These are phyloP conservation scores for Cladosporium sp. DNA, from an alignment of 2,329 filamentous ascomycete species.

Conservation along the genomic window DNA sequence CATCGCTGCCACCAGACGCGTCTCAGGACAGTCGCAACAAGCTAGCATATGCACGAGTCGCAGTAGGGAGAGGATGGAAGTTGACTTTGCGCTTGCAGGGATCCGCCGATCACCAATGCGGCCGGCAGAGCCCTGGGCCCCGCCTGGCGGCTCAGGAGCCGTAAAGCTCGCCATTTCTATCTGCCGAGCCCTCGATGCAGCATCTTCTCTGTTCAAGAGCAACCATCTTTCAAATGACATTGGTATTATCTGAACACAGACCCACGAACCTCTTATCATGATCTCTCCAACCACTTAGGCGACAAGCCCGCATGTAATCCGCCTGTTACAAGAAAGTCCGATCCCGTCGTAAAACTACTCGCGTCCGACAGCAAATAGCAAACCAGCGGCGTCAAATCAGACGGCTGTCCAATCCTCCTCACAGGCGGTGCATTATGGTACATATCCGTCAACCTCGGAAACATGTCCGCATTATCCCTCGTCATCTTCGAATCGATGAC, in stretches of 20 bases:
- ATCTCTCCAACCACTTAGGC: constrained; percentile 4
- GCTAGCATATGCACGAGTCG: not conserved
- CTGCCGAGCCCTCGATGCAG: no score
- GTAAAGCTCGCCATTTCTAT: not conserved
- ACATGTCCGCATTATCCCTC: constrained; percentile 1
- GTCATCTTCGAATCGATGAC: constrained; percentile 22
- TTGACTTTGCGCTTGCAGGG: not conserved
- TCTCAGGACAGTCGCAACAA: not conserved
- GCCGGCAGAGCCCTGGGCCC: not conserved
- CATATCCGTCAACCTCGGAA: constrained; percentile 13
- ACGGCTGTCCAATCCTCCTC: constrained; percentile 12
- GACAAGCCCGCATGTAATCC: constrained; percentile 14
- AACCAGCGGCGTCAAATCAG: constrained; percentile 14
- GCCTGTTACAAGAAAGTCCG: constrained; percentile 15
- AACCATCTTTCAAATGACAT: no score
- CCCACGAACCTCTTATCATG: not conserved
- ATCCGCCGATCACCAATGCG: not conserved
- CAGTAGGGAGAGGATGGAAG: not conserved
- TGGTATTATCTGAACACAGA: no score
- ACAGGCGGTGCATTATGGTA: constrained; percentile 14
- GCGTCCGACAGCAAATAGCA: constrained; percentile 15
- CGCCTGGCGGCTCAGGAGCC: not conserved
- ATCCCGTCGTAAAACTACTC: constrained; percentile 13
- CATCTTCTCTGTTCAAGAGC: no score
- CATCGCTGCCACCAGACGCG: not conserved